phyloP scores from a whole-genome alignment of 257 asterid genomes.

The Solanum paucissectum region DNA sequence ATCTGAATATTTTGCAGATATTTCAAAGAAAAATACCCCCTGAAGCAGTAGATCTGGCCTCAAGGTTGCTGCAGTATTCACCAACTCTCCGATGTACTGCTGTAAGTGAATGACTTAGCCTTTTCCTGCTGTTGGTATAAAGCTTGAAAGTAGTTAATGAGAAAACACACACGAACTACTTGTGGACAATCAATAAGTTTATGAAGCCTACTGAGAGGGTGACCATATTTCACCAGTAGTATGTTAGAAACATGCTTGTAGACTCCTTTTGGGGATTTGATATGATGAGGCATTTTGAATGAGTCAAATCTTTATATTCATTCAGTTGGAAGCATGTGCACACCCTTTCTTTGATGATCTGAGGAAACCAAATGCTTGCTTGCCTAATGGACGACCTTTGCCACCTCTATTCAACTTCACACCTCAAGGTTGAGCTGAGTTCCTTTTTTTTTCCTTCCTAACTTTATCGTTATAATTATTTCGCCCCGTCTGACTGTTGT shows the following conservation, averaged over 20 bases:
- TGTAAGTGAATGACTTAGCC: conserved; percentile 34
- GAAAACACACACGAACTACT: background rate
- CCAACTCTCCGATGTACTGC: conserved; percentile 71
- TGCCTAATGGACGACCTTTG: conserved; percentile 66
- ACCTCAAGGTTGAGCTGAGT: conserved; percentile 39
- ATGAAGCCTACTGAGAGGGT: background rate
- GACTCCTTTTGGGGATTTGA: background rate
- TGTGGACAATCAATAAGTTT: background rate
- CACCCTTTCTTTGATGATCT: conserved; percentile 70
- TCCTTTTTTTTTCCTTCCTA: background rate
- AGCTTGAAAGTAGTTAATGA: background rate
- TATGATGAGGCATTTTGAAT: background rate
- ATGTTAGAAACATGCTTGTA: background rate
- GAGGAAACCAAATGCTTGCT: conserved; percentile 46
- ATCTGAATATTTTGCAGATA: conserved; percentile 27
- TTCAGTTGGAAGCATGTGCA: conserved; percentile 50
- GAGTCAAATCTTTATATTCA: background rate
- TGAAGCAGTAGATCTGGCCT: conserved; percentile 78
- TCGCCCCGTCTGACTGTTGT: background rate
- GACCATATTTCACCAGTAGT: background rate
- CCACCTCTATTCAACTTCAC: conserved; percentile 77
- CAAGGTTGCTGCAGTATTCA: conserved; percentile 75
- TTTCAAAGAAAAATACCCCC: conserved; percentile 73
- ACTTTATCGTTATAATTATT: background rate
- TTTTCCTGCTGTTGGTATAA: background rate